These are phyloP conservation scores for Dalbergia cochinchinensis DNA, from an alignment of 306 rosid species.

Conservation along the genomic window DNA sequence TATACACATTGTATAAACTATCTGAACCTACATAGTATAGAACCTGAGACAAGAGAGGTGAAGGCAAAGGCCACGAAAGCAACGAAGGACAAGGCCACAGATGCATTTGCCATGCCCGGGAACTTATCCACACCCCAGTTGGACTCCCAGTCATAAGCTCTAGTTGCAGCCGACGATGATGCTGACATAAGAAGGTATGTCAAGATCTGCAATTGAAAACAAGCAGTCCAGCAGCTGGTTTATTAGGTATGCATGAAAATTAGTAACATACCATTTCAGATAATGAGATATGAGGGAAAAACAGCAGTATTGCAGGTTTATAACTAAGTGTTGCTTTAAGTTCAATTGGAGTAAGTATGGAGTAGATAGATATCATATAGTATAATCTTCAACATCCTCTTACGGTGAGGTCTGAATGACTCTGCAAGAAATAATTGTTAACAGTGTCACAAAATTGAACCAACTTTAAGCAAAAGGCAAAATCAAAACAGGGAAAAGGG, in stretches of 20 bases:
- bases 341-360: background rate
- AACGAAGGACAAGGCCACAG: conserved; percentile 75
- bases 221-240: conserved; percentile 30
- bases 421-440: background rate
- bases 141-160: conserved; percentile 82
- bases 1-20: conserved; percentile 44
- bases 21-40: conserved; percentile 59
- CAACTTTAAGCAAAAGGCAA: conserved; percentile 33
- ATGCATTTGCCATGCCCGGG: conserved; percentile 73
- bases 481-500: conserved; percentile 12
- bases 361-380: background rate
- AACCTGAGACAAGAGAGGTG: conserved; percentile 79
- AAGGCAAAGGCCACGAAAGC: conserved; percentile 80
- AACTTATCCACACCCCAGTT: conserved; percentile 91
- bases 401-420: background rate
- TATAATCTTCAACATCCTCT: conserved; percentile 1
- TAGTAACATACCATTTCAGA: background rate
- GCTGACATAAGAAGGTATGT: conserved; percentile 88
- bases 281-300: background rate
- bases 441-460: conserved; percentile 6
- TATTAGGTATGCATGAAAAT: conserved; percentile 12
- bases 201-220: conserved; percentile 63
- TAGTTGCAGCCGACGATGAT: conserved; percentile 86
- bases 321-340: conserved; percentile 22
- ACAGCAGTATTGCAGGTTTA: background rate